Evolutionary conservation across 2,329 filamentous ascomycete genomes (phyloP), one percentile per base, ranked within the genome.

Genomic region (Epichloe elymi): DNA sequence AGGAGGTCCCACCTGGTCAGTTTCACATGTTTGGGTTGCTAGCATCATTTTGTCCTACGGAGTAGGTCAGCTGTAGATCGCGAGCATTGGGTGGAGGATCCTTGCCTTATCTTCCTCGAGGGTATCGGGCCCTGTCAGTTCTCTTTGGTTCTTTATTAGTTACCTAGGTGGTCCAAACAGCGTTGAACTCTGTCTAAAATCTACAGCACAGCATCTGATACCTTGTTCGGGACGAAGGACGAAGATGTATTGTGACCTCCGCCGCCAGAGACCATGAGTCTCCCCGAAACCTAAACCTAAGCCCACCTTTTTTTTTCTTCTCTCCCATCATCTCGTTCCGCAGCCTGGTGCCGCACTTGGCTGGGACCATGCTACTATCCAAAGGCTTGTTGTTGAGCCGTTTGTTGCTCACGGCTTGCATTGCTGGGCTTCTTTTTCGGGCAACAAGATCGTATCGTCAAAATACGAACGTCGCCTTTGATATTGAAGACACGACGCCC

Each of bases 381-480:
- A 58, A 57, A 48, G 57, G 62, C 38, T 56, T 58, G 14, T 56
- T 59, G 14, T 47, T 56, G 14, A 51, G 57, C 40, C 59, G 58
- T 17, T 23, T 64, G 23, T 39, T 65, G 14, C 20, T 59, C 10
- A 44, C 58, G 1, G 50, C 54, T 15, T 40, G 56, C 35, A 63
- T 72, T 45, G 44, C 59, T 37, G 23, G 58, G 36, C 46, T 65
- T 17, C 54, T 63, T 35, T 46, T 63, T 14, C 54, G 63, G 26
- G 48, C 57, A 12, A 55, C 56, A 37, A 53, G 51, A 39, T 46
- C 53, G 15, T 54, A 53, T 14, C 53, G 49, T 50, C 52, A 52
- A 37, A 52, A 53, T 20, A 15, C 14, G 3, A 47, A 50, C 12
- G 20, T 50, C 3, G 51, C 52, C 39, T 33, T 48, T 14, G 43